Evolutionary conservation across 2,329 filamentous ascomycete genomes (phyloP).

Genomic region (Fusarium graminum): DNA sequence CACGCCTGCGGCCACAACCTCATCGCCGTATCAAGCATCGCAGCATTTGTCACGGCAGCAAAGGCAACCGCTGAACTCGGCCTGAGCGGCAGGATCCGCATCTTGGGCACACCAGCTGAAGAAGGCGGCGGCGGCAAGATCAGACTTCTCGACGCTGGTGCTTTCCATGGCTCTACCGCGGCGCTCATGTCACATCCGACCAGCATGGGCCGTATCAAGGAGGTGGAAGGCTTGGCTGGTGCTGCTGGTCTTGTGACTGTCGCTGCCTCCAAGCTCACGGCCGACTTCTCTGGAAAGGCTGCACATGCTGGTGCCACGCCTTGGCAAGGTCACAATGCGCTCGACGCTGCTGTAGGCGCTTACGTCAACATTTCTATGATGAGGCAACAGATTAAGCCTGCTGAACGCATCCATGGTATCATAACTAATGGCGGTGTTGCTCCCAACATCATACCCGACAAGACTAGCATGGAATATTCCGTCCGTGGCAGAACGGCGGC

Average conservation of each 20-base stretch:
- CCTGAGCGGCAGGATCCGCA: neutral
- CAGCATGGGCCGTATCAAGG: neutral
- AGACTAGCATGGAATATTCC: neutral
- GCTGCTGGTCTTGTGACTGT: neutral
- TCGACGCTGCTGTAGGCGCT: neutral
- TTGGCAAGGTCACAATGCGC: neutral
- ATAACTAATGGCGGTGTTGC: neutral
- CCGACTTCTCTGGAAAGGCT: neutral
- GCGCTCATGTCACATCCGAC: neutral
- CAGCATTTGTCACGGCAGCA: neutral
- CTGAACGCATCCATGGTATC: neutral
- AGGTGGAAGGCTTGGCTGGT: neutral
- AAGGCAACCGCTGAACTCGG: neutral
- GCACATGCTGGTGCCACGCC: constrained; percentile 1
- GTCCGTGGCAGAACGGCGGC: neutral
- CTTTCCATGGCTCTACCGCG: neutral
- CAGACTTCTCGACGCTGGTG: neutral
- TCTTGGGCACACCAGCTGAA: neutral
- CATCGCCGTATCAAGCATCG: neutral
- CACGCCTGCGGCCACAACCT: constrained; percentile 1
- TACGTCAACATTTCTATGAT: constrained; percentile 1
- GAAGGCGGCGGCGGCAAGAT: neutral
- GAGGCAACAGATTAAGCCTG: neutral
- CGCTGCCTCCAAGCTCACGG: neutral
- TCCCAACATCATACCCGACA: neutral